These are phyloP conservation scores for Pilaira anomala DNA, from an alignment of 192 early-diverging fungal species.

Conservation along the genomic window DNA sequence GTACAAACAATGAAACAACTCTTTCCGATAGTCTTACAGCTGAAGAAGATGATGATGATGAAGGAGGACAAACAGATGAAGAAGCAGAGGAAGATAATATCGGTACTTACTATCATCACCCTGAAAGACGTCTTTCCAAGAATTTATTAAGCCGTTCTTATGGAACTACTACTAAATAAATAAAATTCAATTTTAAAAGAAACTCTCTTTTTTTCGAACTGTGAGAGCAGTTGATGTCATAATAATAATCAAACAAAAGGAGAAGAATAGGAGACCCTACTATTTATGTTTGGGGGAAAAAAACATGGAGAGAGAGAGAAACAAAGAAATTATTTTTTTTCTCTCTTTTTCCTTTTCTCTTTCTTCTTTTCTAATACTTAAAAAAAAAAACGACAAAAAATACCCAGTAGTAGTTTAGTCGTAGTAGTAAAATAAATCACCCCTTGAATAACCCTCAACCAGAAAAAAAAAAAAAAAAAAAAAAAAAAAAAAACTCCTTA, in stretches of 20 bases:
- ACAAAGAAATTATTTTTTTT: not conserved
- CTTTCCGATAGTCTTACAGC: no score
- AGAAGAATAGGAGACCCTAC: not conserved
- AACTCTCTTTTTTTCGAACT: no score
- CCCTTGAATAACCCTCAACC: no score
- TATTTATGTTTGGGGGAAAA: not conserved
- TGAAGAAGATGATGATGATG: no score
- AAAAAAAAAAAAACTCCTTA: not conserved
- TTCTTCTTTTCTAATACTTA: no score
- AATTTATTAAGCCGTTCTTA: constrained; percentile 9
- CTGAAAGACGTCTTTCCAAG: constrained; percentile 32
- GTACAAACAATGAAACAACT: no score
- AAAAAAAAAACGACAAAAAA: no score
- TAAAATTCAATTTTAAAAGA: not conserved
- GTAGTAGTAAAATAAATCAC: no score
- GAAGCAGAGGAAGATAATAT: constrained; percentile 32
- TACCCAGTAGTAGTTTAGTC: no score
- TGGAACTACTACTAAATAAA: constrained; percentile 8
- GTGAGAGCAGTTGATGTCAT: no score
- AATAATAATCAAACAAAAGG: not conserved
- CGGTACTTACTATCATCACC: constrained; percentile 46
- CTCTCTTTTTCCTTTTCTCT: no score
- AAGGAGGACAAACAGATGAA: constrained; percentile 26
- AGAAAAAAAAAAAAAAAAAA: not conserved
- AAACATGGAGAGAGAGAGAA: not conserved